Percentiles rank a stretch among this genome's conserved stretches.
phyloP scores from a whole-genome alignment of 371 early-diverging fungal species.

The Lichtheimia ramosa region DNA sequence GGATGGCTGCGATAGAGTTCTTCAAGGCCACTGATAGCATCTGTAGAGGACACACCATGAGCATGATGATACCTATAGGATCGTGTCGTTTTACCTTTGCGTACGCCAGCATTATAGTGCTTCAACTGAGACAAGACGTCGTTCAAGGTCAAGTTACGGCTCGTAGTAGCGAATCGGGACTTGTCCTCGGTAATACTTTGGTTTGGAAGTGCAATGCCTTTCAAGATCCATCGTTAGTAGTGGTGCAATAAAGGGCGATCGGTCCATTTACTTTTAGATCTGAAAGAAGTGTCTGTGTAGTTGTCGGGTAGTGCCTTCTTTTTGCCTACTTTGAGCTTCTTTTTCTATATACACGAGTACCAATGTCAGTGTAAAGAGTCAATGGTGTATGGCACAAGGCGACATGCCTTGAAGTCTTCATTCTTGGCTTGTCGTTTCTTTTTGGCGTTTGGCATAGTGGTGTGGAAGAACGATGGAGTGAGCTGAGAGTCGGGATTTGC shows the following conservation, averaged over 20 bases:
- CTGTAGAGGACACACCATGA: constrained; percentile 22
- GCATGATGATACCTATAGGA: too few relatives aligned
- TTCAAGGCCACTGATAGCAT: constrained; percentile 68
- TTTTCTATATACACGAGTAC: constrained; percentile 58
- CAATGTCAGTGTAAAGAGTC: background rate
- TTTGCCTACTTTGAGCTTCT: constrained; percentile 90
- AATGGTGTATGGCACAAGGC: background rate
- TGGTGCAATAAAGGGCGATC: background rate
- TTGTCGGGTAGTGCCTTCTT: constrained; percentile 78
- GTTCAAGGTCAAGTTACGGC: constrained; percentile 70
- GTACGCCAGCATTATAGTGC: constrained; percentile 76
- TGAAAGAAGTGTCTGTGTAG: constrained; percentile 85
- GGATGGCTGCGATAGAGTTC: constrained; percentile 69
- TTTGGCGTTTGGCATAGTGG: constrained; percentile 68
- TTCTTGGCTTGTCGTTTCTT: constrained; percentile 77
- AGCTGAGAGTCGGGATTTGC: background rate
- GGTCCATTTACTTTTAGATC: constrained; percentile 62
- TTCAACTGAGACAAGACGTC: constrained; percentile 74
- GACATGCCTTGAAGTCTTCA: constrained; percentile 75
- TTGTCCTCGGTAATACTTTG: constrained; percentile 81
- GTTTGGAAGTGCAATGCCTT: constrained; percentile 74
- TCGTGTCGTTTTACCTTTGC: constrained; percentile 56
- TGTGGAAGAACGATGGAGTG: background rate
- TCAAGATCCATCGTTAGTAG: background rate
- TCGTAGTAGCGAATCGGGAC: constrained; percentile 64